Base-by-base conservation (phyloP, 2,329 filamentous ascomycete genomes). In the Paecilomyces fulvus region DNA sequence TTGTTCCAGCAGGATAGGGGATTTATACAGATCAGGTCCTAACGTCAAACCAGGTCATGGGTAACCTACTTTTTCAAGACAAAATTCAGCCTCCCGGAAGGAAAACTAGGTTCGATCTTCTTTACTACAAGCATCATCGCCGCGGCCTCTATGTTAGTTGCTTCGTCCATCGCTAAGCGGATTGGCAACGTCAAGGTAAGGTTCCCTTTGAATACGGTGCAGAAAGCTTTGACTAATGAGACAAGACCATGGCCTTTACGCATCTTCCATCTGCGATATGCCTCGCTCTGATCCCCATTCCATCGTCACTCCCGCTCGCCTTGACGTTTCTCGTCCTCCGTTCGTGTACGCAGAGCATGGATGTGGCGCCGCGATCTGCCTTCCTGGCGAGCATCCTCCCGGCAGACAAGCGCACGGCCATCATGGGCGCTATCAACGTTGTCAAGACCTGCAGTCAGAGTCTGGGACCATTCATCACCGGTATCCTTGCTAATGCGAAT, bases 221-320 rank as follows among this genome's bases (percentile, higher is more conserved):
- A 9, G 7, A n/a, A 11, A 49, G 23, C 10, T 21, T 9, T 7
- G 10, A 5, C 48, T 49, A 10, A 49, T 20, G n/a, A 10, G 8
- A n/a, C 7, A 49, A 84, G 76, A 89, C 86, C 1, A 90, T 90
- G 87, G 85, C 88, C 8, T 87, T 88, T 64, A 89, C 86, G 0
- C 86, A 90, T 62, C 75, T 90, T 0, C 87, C 87, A 0, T 88
- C 85, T 0, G 77, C 86, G 7, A 70, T 89, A 25, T 85, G 84
- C 61, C 78, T 89, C 1, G 75, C 81, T 12, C 70, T 89, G 20
- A 82, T 90, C 21, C 82, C 84, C 0, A 63, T 85, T 0, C 83
- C 85, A 0, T 69, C 74, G 20, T 74, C 77, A 3, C 71, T 84
- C 0, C 74, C 74, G 10, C 59, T 84, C 4, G 79, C 86, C 0